Conservation (phyloP, 352 stramenopile species). For the Globisporangium middletonii region DNA sequence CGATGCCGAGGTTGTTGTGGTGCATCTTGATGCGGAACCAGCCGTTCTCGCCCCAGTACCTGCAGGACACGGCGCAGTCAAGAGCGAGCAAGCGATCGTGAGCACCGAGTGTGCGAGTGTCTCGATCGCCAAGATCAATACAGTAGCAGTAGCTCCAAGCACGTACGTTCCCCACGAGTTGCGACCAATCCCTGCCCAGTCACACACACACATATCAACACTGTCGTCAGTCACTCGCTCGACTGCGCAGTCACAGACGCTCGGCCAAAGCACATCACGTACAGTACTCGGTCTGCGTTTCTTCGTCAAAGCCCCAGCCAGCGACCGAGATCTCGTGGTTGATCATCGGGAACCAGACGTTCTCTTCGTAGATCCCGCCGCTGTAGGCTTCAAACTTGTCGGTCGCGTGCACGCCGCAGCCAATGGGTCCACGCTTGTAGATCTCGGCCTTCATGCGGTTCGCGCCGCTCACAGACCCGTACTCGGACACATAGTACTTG, state of each 20-base stretch:
- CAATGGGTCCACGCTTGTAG: conserved; percentile 87
- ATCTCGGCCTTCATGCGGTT: conserved; percentile 91
- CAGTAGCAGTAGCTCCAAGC: not conserved
- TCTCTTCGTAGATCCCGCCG: conserved; percentile 80
- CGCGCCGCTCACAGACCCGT: conserved; percentile 78
- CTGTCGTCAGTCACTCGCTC: not conserved
- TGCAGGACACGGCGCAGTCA: not conserved
- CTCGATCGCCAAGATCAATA: no score
- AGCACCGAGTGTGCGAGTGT: not conserved
- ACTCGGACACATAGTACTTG: conserved; percentile 90
- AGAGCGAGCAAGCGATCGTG: not conserved
- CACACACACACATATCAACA: conserved; percentile 10
- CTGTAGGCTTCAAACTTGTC: conserved; percentile 79
- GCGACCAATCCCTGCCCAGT: conserved; percentile 66
- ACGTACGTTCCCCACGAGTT: conserved; percentile 87
- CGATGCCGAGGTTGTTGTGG: conserved; percentile 88
- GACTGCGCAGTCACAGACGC: no score
- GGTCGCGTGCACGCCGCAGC: conserved; percentile 83
- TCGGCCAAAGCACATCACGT: conserved; percentile 10
- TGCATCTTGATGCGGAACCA: conserved; percentile 91
- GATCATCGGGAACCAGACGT: conserved; percentile 74
- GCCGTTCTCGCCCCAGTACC: conserved; percentile 89
- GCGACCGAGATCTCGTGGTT: conserved; percentile 90
- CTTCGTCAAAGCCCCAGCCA: conserved; percentile 84
- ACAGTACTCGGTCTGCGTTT: conserved; percentile 88